Conservation (phyloP, 208 protist species). For the Leishmania tarentolae region DNA sequence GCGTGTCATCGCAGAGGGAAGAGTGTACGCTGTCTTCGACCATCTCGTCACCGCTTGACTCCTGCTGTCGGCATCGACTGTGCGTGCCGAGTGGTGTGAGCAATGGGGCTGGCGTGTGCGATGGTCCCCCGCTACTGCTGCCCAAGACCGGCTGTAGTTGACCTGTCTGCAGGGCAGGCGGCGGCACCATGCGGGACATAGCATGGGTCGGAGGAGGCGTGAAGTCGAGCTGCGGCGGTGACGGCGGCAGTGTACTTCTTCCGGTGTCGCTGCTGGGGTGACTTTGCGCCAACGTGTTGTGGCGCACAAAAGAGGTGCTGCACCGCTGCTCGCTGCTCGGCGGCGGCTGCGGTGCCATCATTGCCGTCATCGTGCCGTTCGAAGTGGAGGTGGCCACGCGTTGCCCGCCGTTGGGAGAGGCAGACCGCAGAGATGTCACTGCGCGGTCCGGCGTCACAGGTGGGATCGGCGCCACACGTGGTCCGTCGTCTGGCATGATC, state of each 20-base stretch:
- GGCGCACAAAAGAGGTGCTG: slow-evolving; percentile 17
- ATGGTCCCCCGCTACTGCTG: not conserved
- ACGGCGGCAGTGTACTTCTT: slow-evolving; percentile 8
- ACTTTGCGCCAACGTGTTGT: slow-evolving; percentile 19
- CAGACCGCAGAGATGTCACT: not conserved
- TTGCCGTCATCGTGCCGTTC: not conserved
- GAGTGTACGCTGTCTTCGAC: not conserved
- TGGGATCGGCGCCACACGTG: slow-evolving; percentile 5
- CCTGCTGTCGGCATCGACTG: not conserved
- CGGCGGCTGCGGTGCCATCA: slow-evolving; percentile 33
- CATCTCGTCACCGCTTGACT: not conserved
- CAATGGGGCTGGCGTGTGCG: not conserved
- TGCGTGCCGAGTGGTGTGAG: not conserved
- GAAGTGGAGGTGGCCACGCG: not conserved
- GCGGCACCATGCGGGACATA: slow-evolving; percentile 9
- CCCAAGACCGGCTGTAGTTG: slow-evolving; percentile 14
- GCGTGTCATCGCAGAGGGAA: slow-evolving; percentile 58
- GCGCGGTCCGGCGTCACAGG: slow-evolving; percentile 11
- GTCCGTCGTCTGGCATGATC: slow-evolving; percentile 70
- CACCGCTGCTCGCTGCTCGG: slow-evolving; percentile 6
- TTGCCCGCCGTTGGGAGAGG: not conserved
- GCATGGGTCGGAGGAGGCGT: slow-evolving; percentile 24
- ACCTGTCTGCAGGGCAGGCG: slow-evolving; percentile 31
- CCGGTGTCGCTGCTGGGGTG: slow-evolving; percentile 3
- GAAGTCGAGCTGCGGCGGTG: slow-evolving; percentile 28